Evolutionary conservation across 164 flowering plant genomes (phyloP), one percentile per base, ranked within the genome.

Genomic region (Taxillus chinensis): DNA sequence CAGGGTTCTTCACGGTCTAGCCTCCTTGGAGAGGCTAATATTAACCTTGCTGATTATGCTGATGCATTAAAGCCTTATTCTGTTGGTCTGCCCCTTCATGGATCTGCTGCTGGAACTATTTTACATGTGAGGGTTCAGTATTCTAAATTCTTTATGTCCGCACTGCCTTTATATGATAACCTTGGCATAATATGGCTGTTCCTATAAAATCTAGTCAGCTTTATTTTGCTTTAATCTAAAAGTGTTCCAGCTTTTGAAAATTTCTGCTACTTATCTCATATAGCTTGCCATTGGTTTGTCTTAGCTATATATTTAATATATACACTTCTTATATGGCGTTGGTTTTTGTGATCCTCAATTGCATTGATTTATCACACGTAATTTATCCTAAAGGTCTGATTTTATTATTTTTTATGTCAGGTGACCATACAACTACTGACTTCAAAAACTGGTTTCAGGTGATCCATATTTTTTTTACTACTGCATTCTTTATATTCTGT

Each of bases 371-470:
- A 27, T 27, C 27, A 27, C 27, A 27, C 1, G 27, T 27, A 27
- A 27, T 27, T 27, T 27, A 27, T 27, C 27, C 27, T 27, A 27
- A 27, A 27, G 27, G 27, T 27, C 2, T 27, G 27, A 27, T 27
- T 27, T 27, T 27, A 27, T 27, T 27, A 27, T 27, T 27, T 27
- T 27, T 27, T 27, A 27, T 73, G 62, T 48, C 85, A 93, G 99
- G 92, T 91, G 39, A 86, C 95, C 2, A 82, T 95, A 62, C 99
- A 95, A 82, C 90, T 89, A 71, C 83, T 95, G 48, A 91, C 99
- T 46, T 89, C 99, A 45, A 95, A 91, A 82, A 91, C 97, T 49
- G 99, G 99, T 70, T 95, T 95, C 84, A 88, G 98, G 98, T 90
- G 75, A 62, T n/a, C 13, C 62, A 63, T 16, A 41, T 17, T 41